Percentiles rank a stretch among this genome's conserved stretches.
Conservation (phyloP, 2,329 filamentous ascomycete genomes). For the Camillea tinctor region DNA sequence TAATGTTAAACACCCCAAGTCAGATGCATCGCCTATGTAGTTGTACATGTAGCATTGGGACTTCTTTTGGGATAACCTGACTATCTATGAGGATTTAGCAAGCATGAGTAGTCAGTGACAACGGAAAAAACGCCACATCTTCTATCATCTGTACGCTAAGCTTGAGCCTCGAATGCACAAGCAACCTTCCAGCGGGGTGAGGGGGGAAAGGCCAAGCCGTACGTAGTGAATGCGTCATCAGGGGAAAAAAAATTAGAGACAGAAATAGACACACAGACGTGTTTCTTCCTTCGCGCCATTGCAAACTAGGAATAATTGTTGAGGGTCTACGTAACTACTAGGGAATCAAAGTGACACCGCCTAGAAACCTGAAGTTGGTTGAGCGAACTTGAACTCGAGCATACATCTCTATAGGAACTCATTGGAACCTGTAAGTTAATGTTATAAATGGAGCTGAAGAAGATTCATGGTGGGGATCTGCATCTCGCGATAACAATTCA, state of each 20-base stretch:
- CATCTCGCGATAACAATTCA: not conserved
- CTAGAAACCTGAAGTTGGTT: not conserved
- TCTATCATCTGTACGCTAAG: not conserved
- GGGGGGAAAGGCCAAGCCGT: conserved; percentile 6
- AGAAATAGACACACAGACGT: no score
- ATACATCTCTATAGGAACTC: no score
- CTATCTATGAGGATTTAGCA: not conserved
- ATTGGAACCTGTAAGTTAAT: not conserved
- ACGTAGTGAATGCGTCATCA: conserved; percentile 21
- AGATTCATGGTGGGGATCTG: not conserved
- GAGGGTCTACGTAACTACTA: conserved; percentile 2
- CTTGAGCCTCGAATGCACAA: not conserved
- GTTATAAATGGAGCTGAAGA: not conserved
- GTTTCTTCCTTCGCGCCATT: conserved; percentile 1
- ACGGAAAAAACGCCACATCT: not conserved
- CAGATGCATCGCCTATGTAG: no score
- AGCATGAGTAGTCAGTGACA: not conserved
- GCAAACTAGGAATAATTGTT: conserved; percentile 2
- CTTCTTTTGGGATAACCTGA: no score
- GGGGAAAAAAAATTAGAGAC: conserved; percentile 2
- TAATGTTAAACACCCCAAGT: no score
- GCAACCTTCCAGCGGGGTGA: not conserved
- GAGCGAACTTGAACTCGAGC: no score
- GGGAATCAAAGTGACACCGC: not conserved
- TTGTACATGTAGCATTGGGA: no score